These are phyloP conservation scores for Herpetospermum pedunculosum DNA, from an alignment of 306 rosid species.

Conservation along the genomic window DNA sequence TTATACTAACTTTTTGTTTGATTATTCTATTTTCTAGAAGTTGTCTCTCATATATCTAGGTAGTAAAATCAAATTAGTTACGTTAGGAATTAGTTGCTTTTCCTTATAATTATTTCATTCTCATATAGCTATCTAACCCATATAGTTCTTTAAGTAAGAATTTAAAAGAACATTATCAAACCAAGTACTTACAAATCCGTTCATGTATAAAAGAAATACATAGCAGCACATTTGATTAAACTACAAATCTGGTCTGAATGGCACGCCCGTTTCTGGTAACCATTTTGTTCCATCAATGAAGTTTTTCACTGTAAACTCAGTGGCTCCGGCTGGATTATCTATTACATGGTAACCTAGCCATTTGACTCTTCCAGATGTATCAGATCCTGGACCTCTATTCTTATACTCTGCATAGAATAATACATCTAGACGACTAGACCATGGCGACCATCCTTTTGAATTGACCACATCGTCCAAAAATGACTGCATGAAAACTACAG, in stretches of 20 bases:
- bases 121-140: no score
- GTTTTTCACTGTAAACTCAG: neutral
- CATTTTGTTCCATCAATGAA: neutral
- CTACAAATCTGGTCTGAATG: neutral
- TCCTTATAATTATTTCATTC: no score
- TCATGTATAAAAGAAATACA: no score
- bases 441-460: neutral
- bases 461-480: neutral
- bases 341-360: neutral
- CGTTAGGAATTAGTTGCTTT: no score
- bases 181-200: no score
- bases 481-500: neutral
- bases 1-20: no score
- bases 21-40: no score
- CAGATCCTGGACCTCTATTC: neutral
- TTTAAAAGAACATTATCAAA: no score
- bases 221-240: no score
- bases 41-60: no score
- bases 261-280: neutral
- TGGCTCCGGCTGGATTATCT: neutral
- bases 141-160: no score
- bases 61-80: no score
- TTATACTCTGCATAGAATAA: neutral
- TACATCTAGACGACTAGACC: neutral
- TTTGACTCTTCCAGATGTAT: neutral